Conservation (phyloP, 192 early-diverging fungal species). For the Coemansia sp. region DNA sequence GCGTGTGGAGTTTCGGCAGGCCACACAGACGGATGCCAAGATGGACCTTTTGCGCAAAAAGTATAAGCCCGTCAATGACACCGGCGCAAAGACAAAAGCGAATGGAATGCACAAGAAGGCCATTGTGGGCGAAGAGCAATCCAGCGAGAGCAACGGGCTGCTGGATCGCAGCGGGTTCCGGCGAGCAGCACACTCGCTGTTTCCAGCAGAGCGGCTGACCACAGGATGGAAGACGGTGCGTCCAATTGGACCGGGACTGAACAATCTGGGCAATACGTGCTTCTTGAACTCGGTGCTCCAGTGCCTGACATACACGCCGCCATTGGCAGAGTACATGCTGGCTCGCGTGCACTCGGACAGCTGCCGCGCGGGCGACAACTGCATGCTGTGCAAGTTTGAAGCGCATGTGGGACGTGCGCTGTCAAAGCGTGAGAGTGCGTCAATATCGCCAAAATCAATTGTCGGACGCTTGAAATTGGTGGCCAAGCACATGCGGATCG, state of each 20-base stretch:
- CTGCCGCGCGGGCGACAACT: slow-evolving; percentile 64
- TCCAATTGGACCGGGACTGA: slow-evolving; percentile 66
- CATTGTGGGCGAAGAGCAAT: slow-evolving; percentile 11
- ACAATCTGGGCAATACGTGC: slow-evolving; percentile 76
- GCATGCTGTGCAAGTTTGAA: slow-evolving; percentile 74
- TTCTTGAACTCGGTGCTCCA: slow-evolving; percentile 80
- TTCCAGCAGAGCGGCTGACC: slow-evolving; percentile 58
- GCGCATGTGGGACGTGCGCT: slow-evolving; percentile 63
- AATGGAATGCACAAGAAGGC: slow-evolving; percentile 4
- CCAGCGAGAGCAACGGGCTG: slow-evolving; percentile 15
- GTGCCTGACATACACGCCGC: slow-evolving; percentile 74
- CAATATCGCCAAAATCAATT: slow-evolving; percentile 65
- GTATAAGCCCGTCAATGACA: slow-evolving; percentile 63
- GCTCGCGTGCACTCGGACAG: slow-evolving; percentile 58
- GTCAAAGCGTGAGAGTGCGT: slow-evolving; percentile 43
- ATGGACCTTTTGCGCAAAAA: slow-evolving; percentile 63
- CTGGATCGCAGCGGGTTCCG: slow-evolving; percentile 68
- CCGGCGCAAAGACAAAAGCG: slow-evolving; percentile 7
- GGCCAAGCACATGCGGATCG: slow-evolving; percentile 72
- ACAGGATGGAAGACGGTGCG: slow-evolving; percentile 58
- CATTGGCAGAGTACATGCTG: slow-evolving; percentile 68
- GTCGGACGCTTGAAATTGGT: slow-evolving; percentile 67
- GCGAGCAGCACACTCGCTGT: slow-evolving; percentile 58
- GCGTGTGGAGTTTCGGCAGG: slow-evolving; percentile 63
- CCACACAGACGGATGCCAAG: slow-evolving; percentile 60